Evolutionary conservation across 2,329 filamentous ascomycete genomes (phyloP).

Genomic region (Fusarium albidum): DNA sequence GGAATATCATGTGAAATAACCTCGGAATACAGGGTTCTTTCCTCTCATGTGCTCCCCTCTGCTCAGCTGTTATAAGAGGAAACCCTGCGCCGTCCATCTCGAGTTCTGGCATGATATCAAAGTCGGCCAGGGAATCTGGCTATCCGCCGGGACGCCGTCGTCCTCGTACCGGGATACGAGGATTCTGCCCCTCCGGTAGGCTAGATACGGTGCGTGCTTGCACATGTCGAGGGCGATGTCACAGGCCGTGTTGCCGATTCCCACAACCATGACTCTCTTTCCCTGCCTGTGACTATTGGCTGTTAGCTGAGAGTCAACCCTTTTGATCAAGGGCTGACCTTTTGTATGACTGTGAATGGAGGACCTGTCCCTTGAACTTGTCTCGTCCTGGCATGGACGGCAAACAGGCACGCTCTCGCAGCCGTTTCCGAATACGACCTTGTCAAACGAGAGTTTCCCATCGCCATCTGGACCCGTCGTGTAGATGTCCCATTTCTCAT

Average conservation of each 20-base stretch:
- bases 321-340: too few relatives aligned
- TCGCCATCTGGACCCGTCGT: neutral
- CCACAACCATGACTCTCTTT: slow-evolving; percentile 2
- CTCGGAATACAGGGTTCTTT: neutral
- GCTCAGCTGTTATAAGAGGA: neutral
- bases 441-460: neutral
- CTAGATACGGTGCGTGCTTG: slow-evolving; percentile 1
- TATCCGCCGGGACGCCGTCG: slow-evolving; percentile 1
- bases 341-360: slow-evolving; percentile 4
- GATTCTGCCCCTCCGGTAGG: neutral
- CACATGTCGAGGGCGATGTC: neutral
- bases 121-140: slow-evolving; percentile 6
- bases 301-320: neutral
- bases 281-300: neutral
- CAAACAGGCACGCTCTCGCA: neutral
- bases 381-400: neutral
- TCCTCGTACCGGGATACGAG: neutral
- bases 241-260: slow-evolving; percentile 5
- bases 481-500: slow-evolving; percentile 1
- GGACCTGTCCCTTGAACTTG: neutral
- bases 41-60: neutral
- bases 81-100: slow-evolving; percentile 3
- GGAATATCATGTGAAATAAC: slow-evolving; percentile 5
- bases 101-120: slow-evolving; percentile 1
- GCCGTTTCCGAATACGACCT: neutral